Evolutionary conservation across 1,284 basidiomycete genomes (phyloP), one percentile per base, ranked within the genome.

Genomic region (Austroboletus niveus): DNA sequence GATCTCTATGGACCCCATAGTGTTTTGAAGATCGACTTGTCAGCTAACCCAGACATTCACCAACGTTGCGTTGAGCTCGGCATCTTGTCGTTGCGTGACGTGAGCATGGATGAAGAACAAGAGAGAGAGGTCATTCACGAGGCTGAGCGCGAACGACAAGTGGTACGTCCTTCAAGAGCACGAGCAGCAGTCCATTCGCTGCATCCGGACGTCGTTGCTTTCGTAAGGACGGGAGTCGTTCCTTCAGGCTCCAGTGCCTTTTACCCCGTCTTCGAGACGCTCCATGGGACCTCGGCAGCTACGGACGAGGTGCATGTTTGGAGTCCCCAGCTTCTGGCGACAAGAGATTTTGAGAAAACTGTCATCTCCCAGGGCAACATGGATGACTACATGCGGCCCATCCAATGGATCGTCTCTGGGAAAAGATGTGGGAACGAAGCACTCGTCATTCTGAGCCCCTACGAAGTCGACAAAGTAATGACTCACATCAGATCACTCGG

Each of bases 121-220:
- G 79, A 81, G 47, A 65, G 76, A 15, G 79, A 81, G 55, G 62
- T 80, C 2, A 57, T 53, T 9, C 72, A 75, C 31, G 78, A 80
- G 56, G 59, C 69, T 1, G 75, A 79, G 53, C 61, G 58, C 5
- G 75, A 79, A 54, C 35, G 35, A 36, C 64, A 60, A 41, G 54
- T 72, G 2, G 63, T 77, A 49, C 58, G 67, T 2, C 73, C 76
- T 5, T 55, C 56, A 1, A 59, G 41, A 46, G 57, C 45, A 1
- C 11, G 14, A 9, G 54, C 71, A 0, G 64, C 61, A 0, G 7
- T 0, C 1, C 72, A 72, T 41, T 27, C 30, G 0, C 9, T 70
- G 27, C 5, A 27, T 27, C 5, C 27, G 6, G 27, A 27, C 27
- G 27, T 27, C 7, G 27, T 27, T 27, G 0, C 9, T 5, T 70